Percentiles rank a stretch among this genome's conserved stretches.
These are phyloP conservation scores for Xerocomellus amylosporus DNA, from an alignment of 768 basidiomycete genomes.

Conservation along the genomic window DNA sequence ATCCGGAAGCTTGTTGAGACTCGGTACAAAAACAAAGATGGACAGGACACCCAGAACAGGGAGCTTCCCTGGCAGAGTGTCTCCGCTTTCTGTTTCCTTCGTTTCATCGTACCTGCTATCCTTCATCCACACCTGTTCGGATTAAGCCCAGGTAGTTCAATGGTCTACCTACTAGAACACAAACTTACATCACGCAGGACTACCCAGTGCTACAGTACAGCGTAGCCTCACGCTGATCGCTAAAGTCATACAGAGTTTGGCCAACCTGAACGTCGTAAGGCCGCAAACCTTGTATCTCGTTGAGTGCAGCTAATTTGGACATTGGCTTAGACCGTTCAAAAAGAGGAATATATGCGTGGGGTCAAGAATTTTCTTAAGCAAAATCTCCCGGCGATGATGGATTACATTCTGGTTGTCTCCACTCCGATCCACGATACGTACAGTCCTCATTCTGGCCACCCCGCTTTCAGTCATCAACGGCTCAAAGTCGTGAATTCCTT, in stretches of 20 bases:
- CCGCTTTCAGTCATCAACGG: constrained; percentile 47
- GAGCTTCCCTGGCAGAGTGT: constrained; percentile 79
- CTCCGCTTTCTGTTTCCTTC: constrained; percentile 85
- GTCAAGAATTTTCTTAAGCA: constrained; percentile 70
- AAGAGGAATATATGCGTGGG: constrained; percentile 80
- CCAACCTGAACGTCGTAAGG: constrained; percentile 75
- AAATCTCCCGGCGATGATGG: constrained; percentile 67
- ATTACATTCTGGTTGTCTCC: constrained; percentile 75
- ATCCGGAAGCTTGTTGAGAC: constrained; percentile 72
- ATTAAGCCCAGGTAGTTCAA: constrained; percentile 60
- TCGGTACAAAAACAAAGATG: constrained; percentile 48
- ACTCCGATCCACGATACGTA: constrained; percentile 40
- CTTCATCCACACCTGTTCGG: constrained; percentile 86
- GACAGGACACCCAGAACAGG: constrained; percentile 41
- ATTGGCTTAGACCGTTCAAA: constrained; percentile 51
- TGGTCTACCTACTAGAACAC: neutral
- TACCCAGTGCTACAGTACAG: constrained; percentile 64
- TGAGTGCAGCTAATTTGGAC: constrained; percentile 1
- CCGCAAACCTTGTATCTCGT: neutral
- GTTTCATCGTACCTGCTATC: constrained; percentile 88
- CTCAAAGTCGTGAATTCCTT: constrained; percentile 53
- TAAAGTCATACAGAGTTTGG: constrained; percentile 86
- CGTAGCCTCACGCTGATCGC: constrained; percentile 83
- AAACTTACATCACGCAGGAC: constrained; percentile 44
- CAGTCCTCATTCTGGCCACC: constrained; percentile 27